Conservation (phyloP, 225 moss, liverwort and hornwort genomes). For the Ulota crispa region DNA sequence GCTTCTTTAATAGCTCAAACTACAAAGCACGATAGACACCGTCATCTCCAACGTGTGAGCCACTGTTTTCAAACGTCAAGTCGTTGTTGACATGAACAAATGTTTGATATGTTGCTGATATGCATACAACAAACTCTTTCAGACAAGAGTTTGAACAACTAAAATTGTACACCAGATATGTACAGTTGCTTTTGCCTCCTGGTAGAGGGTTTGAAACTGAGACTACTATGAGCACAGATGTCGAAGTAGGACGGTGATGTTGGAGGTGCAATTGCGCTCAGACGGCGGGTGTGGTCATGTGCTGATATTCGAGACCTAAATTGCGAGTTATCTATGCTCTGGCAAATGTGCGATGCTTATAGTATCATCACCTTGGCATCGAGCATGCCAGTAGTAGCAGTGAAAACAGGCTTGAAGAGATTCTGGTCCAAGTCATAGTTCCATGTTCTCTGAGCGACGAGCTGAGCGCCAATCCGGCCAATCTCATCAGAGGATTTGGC, state of each 20-base stretch:
- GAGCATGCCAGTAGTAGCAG: slow-evolving; percentile 5
- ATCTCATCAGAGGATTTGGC: slow-evolving; percentile 94
- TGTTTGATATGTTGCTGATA: neutral
- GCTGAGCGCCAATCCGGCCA: slow-evolving; percentile 84
- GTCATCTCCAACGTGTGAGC: neutral
- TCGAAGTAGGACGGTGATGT: neutral
- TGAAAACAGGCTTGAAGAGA: slow-evolving; percentile 54
- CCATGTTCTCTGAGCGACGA: slow-evolving; percentile 59
- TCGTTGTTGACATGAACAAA: neutral
- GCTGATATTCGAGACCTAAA: neutral
- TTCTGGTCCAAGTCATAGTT: slow-evolving; percentile 56
- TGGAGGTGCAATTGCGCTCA: neutral
- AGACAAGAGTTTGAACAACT: neutral
- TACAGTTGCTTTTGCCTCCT: neutral
- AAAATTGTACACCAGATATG: neutral
- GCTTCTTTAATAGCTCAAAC: neutral
- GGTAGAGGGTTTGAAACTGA: neutral
- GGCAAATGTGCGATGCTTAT: neutral
- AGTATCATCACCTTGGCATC: slow-evolving; percentile 21
- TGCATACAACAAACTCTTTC: neutral
- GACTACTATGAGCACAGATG: neutral
- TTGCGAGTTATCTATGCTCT: neutral
- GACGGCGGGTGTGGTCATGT: neutral
- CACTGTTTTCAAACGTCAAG: neutral
- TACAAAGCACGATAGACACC: neutral